Base-by-base conservation (phyloP, 768 basidiomycete genomes). In the Pilatotrama ljubarskyi region DNA sequence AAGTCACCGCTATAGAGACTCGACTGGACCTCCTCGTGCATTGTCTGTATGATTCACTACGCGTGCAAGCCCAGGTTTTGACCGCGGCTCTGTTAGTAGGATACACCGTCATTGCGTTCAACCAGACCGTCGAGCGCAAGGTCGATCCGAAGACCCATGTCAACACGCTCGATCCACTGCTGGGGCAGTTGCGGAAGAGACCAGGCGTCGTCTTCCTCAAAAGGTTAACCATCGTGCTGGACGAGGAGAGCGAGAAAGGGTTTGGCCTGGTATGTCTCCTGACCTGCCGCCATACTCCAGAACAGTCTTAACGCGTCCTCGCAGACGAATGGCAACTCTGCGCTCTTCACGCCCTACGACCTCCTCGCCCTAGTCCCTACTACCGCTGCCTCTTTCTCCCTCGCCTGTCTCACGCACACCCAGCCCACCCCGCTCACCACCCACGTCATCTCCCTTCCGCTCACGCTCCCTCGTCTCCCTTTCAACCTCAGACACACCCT, bases 181-280 rank as follows among this genome's bases (percentile, higher is more conserved):
- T 91, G n/a, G 70, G 76, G n/a, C 82, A 82, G 58, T 73, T 91
- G 24, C 83, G 82, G 58, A 75, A 79, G 15, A 79, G 90, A 42
- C 70, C 77, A 1, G 86, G 87, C 0, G 73, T 90, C 32, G 73
- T 90, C 2, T 84, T 83, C 59, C 75, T 95, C 51, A 92, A 90
- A 70, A 77, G 92, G 49, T 70, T 95, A 55, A 92, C 86, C n/a
- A 86, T 95, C 50, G 77, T 90, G 11, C 78, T 93, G 9, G 88
- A 93, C 61, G 85, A 91, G 66, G 89, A 87, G 41, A 93, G 92
- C 67, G 90, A 93, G 70, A 93, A 91, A 70, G 90, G 92, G 1
- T 89, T 90, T 66, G 90, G 91, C 29, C 70, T 93, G 70, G 91
- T 93, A 57, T 64, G 80, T 74, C 7, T 9, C 14, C 43, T 15